Conservation (phyloP, 306 rosid genomes). For the Carpinus viminea region DNA sequence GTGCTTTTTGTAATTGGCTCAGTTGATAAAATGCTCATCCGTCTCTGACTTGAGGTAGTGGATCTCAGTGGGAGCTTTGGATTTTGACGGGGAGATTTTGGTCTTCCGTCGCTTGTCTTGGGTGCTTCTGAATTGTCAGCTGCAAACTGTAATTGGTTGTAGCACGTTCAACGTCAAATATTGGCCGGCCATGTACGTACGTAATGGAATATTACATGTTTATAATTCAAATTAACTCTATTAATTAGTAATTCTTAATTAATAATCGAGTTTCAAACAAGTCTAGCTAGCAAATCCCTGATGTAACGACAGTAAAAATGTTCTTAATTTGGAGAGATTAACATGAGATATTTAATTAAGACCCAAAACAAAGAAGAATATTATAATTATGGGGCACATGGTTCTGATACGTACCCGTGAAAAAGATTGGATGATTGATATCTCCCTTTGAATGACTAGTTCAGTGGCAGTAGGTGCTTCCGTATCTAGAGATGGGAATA, state of each 20-base stretch:
- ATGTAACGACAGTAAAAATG: background rate
- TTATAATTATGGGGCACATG: background rate
- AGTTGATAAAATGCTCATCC: constrained; percentile 10
- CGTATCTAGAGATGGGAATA: constrained; percentile 90
- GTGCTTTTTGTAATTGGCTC: constrained; percentile 20
- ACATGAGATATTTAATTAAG: too few species aligned
- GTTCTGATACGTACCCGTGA: constrained; percentile 47
- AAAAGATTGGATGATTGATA: constrained; percentile 45
- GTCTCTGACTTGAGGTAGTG: constrained; percentile 47
- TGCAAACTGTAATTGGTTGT: constrained; percentile 41
- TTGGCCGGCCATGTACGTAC: background rate
- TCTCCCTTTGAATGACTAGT: constrained; percentile 48
- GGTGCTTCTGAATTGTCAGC: constrained; percentile 36
- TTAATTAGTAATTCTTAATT: too few species aligned
- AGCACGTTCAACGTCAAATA: constrained; percentile 3
- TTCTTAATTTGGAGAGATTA: too few species aligned
- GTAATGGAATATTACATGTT: background rate
- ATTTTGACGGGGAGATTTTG: constrained; percentile 35
- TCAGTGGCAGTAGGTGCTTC: constrained; percentile 51
- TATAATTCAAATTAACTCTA: background rate
- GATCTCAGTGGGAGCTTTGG: constrained; percentile 40
- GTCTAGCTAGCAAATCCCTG: background rate
- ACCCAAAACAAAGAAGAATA: too few species aligned
- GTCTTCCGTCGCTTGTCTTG: constrained; percentile 32
- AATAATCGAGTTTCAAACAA: background rate